Base-by-base conservation (phyloP, 805 yeast genomes). In the Metschnikowia chrysomelidarum region DNA sequence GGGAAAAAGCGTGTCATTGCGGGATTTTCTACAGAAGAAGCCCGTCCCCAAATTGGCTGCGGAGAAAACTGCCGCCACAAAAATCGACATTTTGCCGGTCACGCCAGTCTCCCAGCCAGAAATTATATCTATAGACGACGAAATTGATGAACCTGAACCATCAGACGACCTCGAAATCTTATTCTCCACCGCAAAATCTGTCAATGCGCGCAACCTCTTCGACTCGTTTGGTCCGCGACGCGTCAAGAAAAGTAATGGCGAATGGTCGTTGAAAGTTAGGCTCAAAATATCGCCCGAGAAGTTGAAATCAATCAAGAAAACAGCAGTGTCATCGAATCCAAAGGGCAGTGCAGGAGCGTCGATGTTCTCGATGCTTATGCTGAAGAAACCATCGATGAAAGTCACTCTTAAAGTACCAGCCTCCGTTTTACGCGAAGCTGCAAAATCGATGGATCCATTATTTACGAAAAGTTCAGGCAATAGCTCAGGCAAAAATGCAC, bases 241-340 rank as follows among this genome's bases (percentile, higher is more conserved):
- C 13, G 12, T 10, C 4, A 39, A 27, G 13, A 46, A 33, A 14
- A 14, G 34, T 8, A 44, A 41, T 24, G 51, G 50, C 22, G 34
- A 25, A 7, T 43, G 46, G 48, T 28, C 49, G 2, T 26, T 43
- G 20, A 46, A 43, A 21, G 49, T 44, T 2, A 29, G 40, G 4
- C 39, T 48, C 9, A 34, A 51, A 27, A 31, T 67, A 5, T 41
- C 50, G 18, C 48, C 62, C 5, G 46, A 29, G 2, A 53, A 43
- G 4, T 44, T 65, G 22, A 50, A 47, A 16, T 52, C 54, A 19
- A 51, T 62, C 15, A 51, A 59, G 28, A 36, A 37, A 30, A 47
- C 34, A 27, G 60, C 55, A 22, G 57, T 55, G 12, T 24, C 32
- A 3, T 11, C 19, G 8, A 22, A 11, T 19, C 23, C 25, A 5